A percentile compares a stretch with the other conserved stretches of the same genome.
Evolutionary conservation across 768 basidiomycete species (phyloP).

Genomic region (Tricholoma furcatifolium): DNA sequence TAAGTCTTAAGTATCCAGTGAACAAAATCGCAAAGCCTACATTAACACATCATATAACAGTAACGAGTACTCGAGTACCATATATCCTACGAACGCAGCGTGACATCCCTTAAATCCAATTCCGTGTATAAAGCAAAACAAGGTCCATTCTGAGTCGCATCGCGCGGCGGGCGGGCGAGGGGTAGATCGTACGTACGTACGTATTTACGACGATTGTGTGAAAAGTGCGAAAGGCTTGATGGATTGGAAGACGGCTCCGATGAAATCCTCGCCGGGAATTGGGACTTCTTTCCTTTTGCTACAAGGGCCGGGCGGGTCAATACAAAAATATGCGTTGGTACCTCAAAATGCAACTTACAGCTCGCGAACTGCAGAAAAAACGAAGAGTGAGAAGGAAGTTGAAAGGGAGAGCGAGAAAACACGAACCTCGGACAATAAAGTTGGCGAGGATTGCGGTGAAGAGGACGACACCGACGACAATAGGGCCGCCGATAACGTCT

Average conservation of each 20-base stretch:
- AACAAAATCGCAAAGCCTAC: too few relatives aligned
- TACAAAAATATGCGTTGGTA: neutral
- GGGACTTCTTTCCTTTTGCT: constrained; percentile 27
- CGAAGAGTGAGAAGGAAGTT: constrained; percentile 5
- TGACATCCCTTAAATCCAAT: too few relatives aligned
- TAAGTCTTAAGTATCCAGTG: too few relatives aligned
- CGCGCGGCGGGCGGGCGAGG: too few relatives aligned
- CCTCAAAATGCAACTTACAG: constrained; percentile 44
- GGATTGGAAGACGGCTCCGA: constrained; percentile 8
- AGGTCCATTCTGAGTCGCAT: too few relatives aligned
- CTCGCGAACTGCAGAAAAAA: constrained; percentile 47
- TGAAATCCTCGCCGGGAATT: constrained; percentile 27
- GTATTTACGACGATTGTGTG: constrained; percentile 4
- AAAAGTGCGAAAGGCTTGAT: constrained; percentile 5
- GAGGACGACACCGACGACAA: constrained; percentile 77
- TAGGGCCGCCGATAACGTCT: constrained; percentile 84
- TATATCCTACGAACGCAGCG: too few relatives aligned
- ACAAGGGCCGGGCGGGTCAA: neutral
- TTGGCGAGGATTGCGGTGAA: constrained; percentile 89
- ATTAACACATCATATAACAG: too few relatives aligned
- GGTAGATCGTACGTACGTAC: too few relatives aligned
- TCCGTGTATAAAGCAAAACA: too few relatives aligned
- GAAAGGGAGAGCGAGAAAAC: constrained; percentile 1
- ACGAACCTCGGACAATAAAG: constrained; percentile 81
- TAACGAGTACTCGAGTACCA: too few relatives aligned